Evolutionary conservation across 495 filamentous ascomycete species (phyloP).

Genomic region (Annulohypoxylon bovei): DNA sequence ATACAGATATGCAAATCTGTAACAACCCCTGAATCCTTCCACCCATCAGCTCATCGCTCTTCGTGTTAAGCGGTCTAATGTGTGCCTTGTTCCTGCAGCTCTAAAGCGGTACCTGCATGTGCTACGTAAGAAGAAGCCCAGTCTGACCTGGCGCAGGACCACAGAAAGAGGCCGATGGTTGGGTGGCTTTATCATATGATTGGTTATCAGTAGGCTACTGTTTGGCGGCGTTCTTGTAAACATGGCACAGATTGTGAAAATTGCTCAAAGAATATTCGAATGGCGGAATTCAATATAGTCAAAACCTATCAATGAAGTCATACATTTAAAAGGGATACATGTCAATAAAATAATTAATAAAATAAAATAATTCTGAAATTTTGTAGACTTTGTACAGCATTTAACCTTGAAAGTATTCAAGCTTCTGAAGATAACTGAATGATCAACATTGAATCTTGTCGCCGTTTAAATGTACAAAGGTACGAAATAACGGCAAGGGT

Average conservation of each 20-base stretch:
- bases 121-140: constrained; percentile 32
- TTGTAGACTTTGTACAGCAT: background rate
- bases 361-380: background rate
- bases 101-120: constrained; percentile 38
- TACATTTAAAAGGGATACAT: background rate
- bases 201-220: constrained; percentile 14
- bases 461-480: background rate
- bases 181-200: constrained; percentile 14
- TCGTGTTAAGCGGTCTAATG: constrained; percentile 26
- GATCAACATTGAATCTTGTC: too few species aligned
- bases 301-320: background rate
- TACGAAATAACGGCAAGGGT: background rate
- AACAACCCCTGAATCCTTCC: constrained; percentile 30
- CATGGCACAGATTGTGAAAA: constrained; percentile 15
- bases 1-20: constrained; percentile 23
- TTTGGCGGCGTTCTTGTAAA: constrained; percentile 3
- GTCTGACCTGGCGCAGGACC: constrained; percentile 20
- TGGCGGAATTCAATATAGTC: background rate
- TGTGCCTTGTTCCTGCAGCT: constrained; percentile 41
- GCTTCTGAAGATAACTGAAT: background rate
- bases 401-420: background rate
- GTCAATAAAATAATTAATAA: background rate
- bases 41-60: constrained; percentile 13
- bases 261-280: background rate
- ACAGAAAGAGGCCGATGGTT: background rate